Evolutionary conservation across 345 rosid species (phyloP), one percentile per base, ranked within the genome.

Genomic region (Geranium brycei): DNA sequence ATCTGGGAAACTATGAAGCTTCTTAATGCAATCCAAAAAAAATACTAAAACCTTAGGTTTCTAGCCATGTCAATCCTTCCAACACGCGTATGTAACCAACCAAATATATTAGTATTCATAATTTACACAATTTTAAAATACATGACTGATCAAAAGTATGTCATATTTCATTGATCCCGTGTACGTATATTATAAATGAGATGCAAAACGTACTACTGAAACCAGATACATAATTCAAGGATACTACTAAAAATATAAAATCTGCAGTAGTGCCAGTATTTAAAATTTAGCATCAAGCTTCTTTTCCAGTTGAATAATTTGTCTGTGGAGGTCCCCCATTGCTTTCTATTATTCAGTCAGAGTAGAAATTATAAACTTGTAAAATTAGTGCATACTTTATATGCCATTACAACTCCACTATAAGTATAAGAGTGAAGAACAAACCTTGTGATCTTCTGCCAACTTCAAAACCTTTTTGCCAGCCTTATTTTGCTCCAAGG

Each of bases 371-470:
- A 61, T 41, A 51, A 51, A 73, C 38, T 32, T 56, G 40, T 47
- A 13, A 47, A 47, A 47, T 11, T 47, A 47, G 53, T 47, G 15
- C 53, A 47, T 11, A 6, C 15, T 6, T 23, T 47, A 10, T 4
- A 8, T 6, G 13, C 53, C 28, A 23, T 23, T 47, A 56, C 60
- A 19, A 61, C 19, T 30, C 41, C 18, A 12, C 17, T 40, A n/a
- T 31, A 17, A n/a, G 17, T 28, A 13, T 5, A 64, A 53, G 6
- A 47, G 59, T 11, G 23, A n/a, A 13, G 31, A 38, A 62, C 59
- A 40, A 35, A 85, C 97, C 87, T 82, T 82, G 31, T 91, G 97
- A 58, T 71, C 78, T 70, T 85, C 77, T 18, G 83, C 96, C 77
- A 91, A 57, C 69, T 58, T 83, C 62, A 75, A 63, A 73, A 89